Percentiles rank a stretch among this genome's conserved stretches.
Evolutionary conservation across 192 early-diverging fungal genomes (phyloP).

Genomic region (Coemansia sp.): DNA sequence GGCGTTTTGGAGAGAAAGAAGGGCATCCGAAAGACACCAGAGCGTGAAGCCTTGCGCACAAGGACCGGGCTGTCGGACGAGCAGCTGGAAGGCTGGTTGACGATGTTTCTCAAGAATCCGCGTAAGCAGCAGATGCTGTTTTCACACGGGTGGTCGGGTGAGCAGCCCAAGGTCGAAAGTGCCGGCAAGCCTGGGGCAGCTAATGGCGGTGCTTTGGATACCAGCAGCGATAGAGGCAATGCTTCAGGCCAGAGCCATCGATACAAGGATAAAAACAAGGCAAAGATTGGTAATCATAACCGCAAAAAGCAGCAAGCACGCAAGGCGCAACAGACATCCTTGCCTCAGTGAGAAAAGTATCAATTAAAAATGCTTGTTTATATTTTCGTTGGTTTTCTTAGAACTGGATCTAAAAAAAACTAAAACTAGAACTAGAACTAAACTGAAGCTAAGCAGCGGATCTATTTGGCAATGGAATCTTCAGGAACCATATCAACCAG

Average conservation of each 20-base stretch:
- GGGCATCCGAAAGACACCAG: conserved; percentile 60
- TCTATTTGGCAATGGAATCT: conserved; percentile 21
- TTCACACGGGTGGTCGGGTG: conserved; percentile 62
- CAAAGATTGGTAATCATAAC: conserved; percentile 70
- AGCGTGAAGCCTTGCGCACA: conserved; percentile 60
- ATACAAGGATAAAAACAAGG: conserved; percentile 66
- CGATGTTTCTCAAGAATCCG: conserved; percentile 83
- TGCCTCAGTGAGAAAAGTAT: no score
- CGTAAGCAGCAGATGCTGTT: conserved; percentile 62
- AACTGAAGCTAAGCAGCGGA: neutral
- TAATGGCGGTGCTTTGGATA: conserved; percentile 8
- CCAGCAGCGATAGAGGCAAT: conserved; percentile 16
- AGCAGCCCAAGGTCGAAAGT: conserved; percentile 33
- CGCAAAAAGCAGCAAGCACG: conserved; percentile 71
- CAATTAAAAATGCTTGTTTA: no score
- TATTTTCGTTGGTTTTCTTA: no score
- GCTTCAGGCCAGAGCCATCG: conserved; percentile 12
- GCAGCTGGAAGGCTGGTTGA: conserved; percentile 91
- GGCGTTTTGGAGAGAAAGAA: conserved; percentile 65
- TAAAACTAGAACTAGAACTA: neutral
- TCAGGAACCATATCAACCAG: conserved; percentile 64
- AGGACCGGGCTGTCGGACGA: conserved; percentile 81
- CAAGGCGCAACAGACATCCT: conserved; percentile 54
- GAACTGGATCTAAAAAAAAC: neutral
- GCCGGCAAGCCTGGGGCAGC: neutral